Conservation (phyloP, 2,329 filamentous ascomycete genomes). For the Claviceps pusilla region DNA sequence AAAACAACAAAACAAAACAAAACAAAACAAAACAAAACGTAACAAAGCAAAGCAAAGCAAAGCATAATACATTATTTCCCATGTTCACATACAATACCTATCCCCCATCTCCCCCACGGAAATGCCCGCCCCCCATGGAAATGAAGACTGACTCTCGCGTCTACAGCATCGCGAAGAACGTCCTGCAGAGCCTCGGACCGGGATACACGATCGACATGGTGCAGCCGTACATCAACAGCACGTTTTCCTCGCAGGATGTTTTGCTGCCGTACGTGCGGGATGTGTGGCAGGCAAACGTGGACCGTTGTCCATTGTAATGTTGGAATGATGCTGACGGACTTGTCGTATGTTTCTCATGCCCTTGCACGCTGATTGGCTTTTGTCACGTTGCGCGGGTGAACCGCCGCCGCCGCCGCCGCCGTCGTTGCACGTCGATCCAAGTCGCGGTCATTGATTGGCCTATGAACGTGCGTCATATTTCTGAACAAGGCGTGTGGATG, state of each 20-base stretch:
- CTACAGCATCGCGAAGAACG: constrained; percentile 22
- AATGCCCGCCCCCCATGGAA: no score
- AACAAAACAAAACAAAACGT: no score
- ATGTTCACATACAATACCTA: no score
- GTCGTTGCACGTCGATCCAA: no score
- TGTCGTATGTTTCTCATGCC: background rate
- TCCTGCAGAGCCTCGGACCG: constrained; percentile 22
- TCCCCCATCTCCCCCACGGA: no score
- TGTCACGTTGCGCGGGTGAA: no score
- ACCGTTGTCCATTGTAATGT: constrained; percentile 19
- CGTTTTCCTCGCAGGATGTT: constrained; percentile 25
- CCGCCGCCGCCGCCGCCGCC: no score
- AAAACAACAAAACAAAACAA: no score
- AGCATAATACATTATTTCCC: no score
- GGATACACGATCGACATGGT: constrained; percentile 21
- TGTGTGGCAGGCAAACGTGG: constrained; percentile 21
- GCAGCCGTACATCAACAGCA: constrained; percentile 23
- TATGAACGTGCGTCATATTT: background rate
- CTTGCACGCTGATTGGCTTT: no score
- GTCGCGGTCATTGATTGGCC: background rate
- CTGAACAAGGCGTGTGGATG: background rate
- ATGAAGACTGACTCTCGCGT: background rate
- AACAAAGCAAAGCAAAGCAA: no score
- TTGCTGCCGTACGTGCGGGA: constrained; percentile 24
- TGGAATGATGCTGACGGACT: background rate